These are phyloP conservation scores for Colletotrichum spaethianum DNA, from an alignment of 2,329 filamentous ascomycete species.

Conservation along the genomic window DNA sequence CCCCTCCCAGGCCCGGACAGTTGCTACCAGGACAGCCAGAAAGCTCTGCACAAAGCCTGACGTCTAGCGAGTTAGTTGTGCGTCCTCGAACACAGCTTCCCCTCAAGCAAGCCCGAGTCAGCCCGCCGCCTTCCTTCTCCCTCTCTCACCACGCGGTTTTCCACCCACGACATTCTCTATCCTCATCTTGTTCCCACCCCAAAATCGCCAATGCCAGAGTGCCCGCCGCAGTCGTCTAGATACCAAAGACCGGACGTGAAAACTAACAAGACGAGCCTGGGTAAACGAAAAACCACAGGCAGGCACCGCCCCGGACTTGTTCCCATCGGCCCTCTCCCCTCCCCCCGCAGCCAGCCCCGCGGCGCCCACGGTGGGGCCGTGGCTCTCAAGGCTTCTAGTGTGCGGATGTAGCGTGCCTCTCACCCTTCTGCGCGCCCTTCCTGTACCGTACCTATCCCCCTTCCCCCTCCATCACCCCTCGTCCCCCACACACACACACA, in stretches of 20 bases:
- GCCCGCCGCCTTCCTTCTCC: not conserved
- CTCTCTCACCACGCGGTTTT: not conserved
- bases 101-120: not conserved
- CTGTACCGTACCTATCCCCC: not conserved
- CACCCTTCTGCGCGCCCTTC: not conserved
- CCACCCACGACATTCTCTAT: not conserved
- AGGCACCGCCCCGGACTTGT: too few species aligned
- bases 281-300: not conserved
- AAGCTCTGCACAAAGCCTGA: too few species aligned
- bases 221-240: not conserved
- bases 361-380: constrained; percentile 21
- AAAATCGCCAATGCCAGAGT: not conserved
- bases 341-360: constrained; percentile 14
- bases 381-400: not conserved
- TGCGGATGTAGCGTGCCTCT: too few species aligned
- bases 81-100: too few species aligned
- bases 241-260: not conserved
- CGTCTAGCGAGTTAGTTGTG: too few species aligned
- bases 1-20: not conserved
- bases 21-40: not conserved
- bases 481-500: not conserved
- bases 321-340: constrained; percentile 12
- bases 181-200: not conserved
- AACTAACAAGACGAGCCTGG: not conserved
- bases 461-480: not conserved